Conservation (phyloP, 2,329 filamentous ascomycete genomes). For the Aphanocladium album region DNA sequence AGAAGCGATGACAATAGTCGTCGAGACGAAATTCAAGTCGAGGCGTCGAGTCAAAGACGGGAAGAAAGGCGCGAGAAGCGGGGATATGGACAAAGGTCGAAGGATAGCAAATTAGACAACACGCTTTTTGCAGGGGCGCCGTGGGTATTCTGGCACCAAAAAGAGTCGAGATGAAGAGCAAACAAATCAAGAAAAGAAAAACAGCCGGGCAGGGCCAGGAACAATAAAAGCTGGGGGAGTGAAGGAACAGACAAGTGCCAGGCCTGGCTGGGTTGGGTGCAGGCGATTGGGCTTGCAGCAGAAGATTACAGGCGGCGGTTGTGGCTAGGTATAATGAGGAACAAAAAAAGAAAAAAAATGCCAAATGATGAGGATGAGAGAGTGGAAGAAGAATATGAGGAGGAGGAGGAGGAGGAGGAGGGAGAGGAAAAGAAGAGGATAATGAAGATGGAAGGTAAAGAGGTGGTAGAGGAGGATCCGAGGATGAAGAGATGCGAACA, state of each 20-base stretch:
- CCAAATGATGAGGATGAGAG: background rate
- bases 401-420: slow-evolving; percentile 10
- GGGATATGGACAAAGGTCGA: background rate
- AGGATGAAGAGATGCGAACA: background rate
- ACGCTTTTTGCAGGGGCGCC: background rate
- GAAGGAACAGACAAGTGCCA: background rate
- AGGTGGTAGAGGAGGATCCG: too few relatives aligned
- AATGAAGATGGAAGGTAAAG: slow-evolving; percentile 1
- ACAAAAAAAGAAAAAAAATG: slow-evolving; percentile 1
- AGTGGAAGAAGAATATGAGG: slow-evolving; percentile 9
- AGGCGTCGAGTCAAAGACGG: background rate
- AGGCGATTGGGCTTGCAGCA: background rate
- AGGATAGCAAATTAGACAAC: background rate
- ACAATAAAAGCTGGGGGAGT: background rate
- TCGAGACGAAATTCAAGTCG: background rate
- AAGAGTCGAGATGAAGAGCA: background rate
- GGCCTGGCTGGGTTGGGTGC: background rate
- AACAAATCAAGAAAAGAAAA: background rate
- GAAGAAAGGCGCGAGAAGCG: background rate
- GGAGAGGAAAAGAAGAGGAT: slow-evolving; percentile 11
- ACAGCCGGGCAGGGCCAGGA: background rate
- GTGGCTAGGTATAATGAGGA: background rate
- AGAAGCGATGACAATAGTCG: background rate
- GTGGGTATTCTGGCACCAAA: background rate
- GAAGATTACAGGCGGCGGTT: background rate